Percentiles rank a stretch among this genome's conserved stretches.
Evolutionary conservation across 441 rosid genomes (phyloP).

Genomic region (Daphne laureola): DNA sequence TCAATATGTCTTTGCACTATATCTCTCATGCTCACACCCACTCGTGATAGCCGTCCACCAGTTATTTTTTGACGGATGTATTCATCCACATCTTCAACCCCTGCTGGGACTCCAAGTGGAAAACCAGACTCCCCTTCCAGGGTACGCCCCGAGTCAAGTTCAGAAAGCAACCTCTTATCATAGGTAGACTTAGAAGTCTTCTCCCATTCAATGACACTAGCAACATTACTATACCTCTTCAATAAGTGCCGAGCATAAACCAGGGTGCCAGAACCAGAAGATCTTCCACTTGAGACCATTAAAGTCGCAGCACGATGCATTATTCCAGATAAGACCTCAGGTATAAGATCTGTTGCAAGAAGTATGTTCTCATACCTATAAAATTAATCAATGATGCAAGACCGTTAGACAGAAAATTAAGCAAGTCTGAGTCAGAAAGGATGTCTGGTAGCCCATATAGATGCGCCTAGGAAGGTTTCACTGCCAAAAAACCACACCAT

Average conservation of each 20-base stretch:
- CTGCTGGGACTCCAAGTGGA: conserved; percentile 80
- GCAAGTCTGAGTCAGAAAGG: neutral
- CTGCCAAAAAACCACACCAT: neutral
- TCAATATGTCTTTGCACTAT: conserved; percentile 68
- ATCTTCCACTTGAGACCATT: conserved; percentile 61
- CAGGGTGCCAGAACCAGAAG: conserved; percentile 62
- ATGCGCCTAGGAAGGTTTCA: no score
- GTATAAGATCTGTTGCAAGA: conserved; percentile 81
- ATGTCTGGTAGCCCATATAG: no score
- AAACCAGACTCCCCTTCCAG: conserved; percentile 73
- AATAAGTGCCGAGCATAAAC: conserved; percentile 73
- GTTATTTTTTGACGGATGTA: conserved; percentile 80
- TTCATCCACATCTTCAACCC: conserved; percentile 87
- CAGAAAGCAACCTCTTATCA: conserved; percentile 85
- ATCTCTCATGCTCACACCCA: conserved; percentile 81
- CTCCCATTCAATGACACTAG: conserved; percentile 91
- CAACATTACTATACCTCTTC: conserved; percentile 66
- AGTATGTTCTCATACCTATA: conserved; percentile 86
- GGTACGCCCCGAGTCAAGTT: conserved; percentile 78
- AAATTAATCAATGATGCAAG: conserved; percentile 14
- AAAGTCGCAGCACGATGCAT: conserved; percentile 58
- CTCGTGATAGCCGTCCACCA: conserved; percentile 62
- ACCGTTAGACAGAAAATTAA: conserved; percentile 1
- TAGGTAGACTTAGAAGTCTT: conserved; percentile 57
- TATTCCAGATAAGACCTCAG: conserved; percentile 71